Conservation (phyloP, 345 rosid species). For the Camelina laxa region DNA sequence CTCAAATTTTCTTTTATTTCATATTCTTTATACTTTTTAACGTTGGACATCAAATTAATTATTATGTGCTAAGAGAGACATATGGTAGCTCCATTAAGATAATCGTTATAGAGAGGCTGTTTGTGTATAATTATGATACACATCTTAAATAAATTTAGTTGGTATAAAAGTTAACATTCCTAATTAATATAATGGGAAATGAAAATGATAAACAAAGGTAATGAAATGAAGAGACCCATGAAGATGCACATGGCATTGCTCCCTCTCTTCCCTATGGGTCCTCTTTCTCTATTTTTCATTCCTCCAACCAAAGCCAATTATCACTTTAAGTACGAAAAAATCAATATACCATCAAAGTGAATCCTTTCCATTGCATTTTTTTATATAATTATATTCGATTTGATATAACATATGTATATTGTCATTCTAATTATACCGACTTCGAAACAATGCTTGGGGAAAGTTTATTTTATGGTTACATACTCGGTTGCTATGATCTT, state of each 20-base stretch:
- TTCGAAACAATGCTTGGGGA: neutral
- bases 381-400: conserved; percentile 2
- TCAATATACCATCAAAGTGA: conserved; percentile 30
- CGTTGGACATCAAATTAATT: neutral
- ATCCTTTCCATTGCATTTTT: neutral
- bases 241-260: conserved; percentile 67
- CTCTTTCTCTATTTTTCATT: conserved; percentile 39
- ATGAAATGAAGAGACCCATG: conserved; percentile 60
- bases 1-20: neutral
- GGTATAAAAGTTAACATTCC: conserved; percentile 14
- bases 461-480: neutral
- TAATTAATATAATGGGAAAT: conserved; percentile 1
- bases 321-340: conserved; percentile 38
- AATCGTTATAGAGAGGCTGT: neutral
- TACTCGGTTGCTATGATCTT: neutral
- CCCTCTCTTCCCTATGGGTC: conserved; percentile 43
- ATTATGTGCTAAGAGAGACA: neutral
- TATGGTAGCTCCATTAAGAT: conserved; percentile 11
- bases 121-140: neutral
- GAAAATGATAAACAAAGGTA: conserved; percentile 38
- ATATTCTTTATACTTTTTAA: neutral
- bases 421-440: neutral
- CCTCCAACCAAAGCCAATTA: conserved; percentile 40
- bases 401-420: conserved; percentile 7
- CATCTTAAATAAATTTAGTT: conserved; percentile 16